A percentile compares a stretch with the other conserved stretches of the same genome.
Evolutionary conservation across 192 early-diverging fungal species (phyloP).

Genomic region (Chytriomyces confervae): DNA sequence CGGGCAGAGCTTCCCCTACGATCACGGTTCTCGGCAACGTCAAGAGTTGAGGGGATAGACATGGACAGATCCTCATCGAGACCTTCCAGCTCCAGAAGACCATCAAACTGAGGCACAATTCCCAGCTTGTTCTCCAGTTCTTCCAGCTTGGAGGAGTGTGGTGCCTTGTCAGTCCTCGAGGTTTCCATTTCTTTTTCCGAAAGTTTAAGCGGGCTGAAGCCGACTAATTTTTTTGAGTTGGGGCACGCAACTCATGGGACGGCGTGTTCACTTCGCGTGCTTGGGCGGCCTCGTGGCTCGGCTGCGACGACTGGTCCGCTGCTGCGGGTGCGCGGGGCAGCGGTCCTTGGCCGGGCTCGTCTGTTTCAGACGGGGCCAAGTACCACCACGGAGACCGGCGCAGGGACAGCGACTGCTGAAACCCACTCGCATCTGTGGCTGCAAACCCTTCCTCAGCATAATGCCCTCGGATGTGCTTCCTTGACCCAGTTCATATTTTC

Average conservation of each 20-base stretch:
- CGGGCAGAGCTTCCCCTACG: neutral
- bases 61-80: neutral
- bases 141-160: neutral
- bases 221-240: neutral
- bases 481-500: no score
- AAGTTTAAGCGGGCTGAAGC: neutral
- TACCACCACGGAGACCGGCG: no score
- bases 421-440: no score
- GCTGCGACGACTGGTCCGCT: no score
- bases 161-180: neutral
- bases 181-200: neutral
- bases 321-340: no score
- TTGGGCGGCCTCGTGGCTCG: no score
- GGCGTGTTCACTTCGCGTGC: neutral
- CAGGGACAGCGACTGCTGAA: no score
- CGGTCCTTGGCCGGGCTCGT: no score
- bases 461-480: no score
- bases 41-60: neutral
- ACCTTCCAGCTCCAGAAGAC: neutral
- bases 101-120: neutral
- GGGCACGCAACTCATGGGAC: neutral
- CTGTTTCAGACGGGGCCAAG: no score
- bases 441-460: no score
- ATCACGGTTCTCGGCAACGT: neutral
- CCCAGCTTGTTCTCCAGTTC: neutral